Evolutionary conservation across 352 stramenopile species (phyloP).

Genomic region (Pythium brassicae): DNA sequence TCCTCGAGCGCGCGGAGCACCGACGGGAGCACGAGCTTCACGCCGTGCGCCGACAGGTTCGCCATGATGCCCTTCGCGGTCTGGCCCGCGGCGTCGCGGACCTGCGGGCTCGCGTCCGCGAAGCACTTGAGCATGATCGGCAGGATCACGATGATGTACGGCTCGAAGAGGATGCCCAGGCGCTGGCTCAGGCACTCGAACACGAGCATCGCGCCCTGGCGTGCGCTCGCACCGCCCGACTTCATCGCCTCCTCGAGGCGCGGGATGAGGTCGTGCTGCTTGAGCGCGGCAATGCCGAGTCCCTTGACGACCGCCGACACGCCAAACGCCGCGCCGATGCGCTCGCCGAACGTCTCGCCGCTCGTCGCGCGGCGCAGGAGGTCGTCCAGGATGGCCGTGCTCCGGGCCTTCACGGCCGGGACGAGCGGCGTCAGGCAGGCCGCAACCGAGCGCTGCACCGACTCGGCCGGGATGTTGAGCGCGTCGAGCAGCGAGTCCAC

Average conservation of each 20-base stretch:
- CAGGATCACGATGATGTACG: slow-evolving; percentile 98
- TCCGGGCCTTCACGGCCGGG: slow-evolving; percentile 71
- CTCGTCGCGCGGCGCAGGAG: slow-evolving; percentile 69
- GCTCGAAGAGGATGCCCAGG: slow-evolving; percentile 98
- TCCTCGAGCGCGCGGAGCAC: slow-evolving; percentile 95
- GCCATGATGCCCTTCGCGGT: slow-evolving; percentile 97
- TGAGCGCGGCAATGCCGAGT: slow-evolving; percentile 97
- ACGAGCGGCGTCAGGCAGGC: slow-evolving; percentile 89
- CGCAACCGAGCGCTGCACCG: slow-evolving; percentile 90
- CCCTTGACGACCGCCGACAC: slow-evolving; percentile 99
- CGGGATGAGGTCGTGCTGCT: slow-evolving; percentile 97
- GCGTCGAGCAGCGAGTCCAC: slow-evolving; percentile 85
- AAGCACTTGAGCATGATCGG: slow-evolving; percentile 98
- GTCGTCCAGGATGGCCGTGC: slow-evolving; percentile 65
- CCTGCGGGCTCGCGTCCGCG: slow-evolving; percentile 93
- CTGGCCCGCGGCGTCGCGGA: slow-evolving; percentile 94
- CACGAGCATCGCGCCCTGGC: slow-evolving; percentile 94
- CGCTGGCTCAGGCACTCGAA: slow-evolving; percentile 97
- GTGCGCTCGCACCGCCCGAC: slow-evolving; percentile 63
- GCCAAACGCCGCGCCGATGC: slow-evolving; percentile 95
- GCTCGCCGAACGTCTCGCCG: slow-evolving; percentile 82
- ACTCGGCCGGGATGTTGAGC: slow-evolving; percentile 90
- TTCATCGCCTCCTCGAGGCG: slow-evolving; percentile 85
- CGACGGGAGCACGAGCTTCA: slow-evolving; percentile 98
- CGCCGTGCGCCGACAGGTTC: slow-evolving; percentile 97